Evolutionary conservation across 176 grass and related monocot species (phyloP).

Genomic region (Dactylis glomerata): DNA sequence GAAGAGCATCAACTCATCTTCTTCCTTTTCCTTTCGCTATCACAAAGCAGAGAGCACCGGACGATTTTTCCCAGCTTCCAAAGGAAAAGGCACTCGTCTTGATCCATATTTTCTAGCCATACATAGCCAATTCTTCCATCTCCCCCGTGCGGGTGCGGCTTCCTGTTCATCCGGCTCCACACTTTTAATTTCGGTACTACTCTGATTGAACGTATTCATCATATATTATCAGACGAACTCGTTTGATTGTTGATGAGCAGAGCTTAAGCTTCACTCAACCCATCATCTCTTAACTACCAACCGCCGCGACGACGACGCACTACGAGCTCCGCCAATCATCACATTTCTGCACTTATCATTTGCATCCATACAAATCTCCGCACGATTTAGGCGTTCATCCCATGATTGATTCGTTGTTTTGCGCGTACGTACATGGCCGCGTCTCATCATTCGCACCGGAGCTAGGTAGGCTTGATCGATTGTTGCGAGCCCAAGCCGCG

Average conservation of each 20-base stretch:
- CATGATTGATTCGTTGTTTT: slow-evolving; percentile 3
- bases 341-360: neutral
- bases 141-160: no score
- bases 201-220: no score
- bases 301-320: neutral
- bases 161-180: no score
- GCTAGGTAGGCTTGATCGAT: neutral
- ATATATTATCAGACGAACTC: neutral
- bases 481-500: neutral
- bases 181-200: no score
- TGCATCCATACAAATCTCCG: neutral
- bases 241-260: neutral
- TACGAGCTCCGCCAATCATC: neutral
- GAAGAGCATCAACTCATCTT: no score
- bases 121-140: neutral
- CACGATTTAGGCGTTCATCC: neutral
- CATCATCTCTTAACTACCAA: slow-evolving; percentile 25
- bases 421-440: neutral
- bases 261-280: slow-evolving; percentile 39
- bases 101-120: no score
- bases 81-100: no score
- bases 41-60: no score
- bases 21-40: neutral
- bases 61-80: no score
- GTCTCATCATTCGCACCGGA: slow-evolving; percentile 11